A percentile compares a stretch with the other conserved stretches of the same genome.
Evolutionary conservation across 768 basidiomycete species (phyloP).

Genomic region (Russula brevipes): DNA sequence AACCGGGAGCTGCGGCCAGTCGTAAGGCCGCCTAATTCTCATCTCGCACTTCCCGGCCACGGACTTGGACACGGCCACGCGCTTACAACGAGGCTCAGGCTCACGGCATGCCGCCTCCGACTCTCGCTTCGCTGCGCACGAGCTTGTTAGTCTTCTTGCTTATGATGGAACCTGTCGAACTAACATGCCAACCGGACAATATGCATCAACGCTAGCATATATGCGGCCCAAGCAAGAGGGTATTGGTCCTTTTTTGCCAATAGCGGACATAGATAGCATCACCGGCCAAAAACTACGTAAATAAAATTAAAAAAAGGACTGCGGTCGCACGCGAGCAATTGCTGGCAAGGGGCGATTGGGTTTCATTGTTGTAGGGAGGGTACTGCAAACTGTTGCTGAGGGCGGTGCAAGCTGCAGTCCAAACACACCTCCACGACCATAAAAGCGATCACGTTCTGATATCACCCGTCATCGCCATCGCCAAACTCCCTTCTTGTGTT

Average conservation of each 20-base stretch:
- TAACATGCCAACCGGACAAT: not conserved
- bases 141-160: not conserved
- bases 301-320: not conserved
- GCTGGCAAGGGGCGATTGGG: constrained; percentile 3
- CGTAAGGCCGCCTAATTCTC: too few species aligned
- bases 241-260: not conserved
- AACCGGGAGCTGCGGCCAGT: too few species aligned
- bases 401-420: not conserved
- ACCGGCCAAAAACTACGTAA: not conserved
- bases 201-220: too few species aligned
- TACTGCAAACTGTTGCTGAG: not conserved
- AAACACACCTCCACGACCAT: not conserved
- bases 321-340: not conserved
- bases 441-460: not conserved
- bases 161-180: not conserved
- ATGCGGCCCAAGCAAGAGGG: too few species aligned
- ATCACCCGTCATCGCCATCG: not conserved
- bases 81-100: constrained; percentile 9
- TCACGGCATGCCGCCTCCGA: not conserved
- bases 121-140: not conserved
- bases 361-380: not conserved
- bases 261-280: not conserved
- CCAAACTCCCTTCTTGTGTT: not conserved
- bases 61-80: not conserved
- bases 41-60: too few species aligned